Evolutionary conservation across 2,329 filamentous ascomycete species (phyloP).

Genomic region (Periconia digitata): DNA sequence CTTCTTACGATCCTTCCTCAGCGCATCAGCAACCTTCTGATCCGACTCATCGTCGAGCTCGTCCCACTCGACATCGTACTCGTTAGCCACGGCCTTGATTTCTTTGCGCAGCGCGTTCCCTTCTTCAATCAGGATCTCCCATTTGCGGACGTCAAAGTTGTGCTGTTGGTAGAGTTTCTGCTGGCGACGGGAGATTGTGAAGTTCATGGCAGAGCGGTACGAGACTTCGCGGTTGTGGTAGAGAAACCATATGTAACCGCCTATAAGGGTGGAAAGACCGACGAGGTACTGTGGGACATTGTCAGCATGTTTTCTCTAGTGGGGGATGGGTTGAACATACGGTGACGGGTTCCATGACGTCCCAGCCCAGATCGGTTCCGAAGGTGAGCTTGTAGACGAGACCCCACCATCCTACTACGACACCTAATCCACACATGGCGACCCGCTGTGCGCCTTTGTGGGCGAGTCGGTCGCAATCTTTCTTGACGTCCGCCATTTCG

Average conservation of each 20-base stretch:
- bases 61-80: conserved; percentile 91
- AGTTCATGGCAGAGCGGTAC: conserved; percentile 83
- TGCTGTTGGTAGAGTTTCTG: conserved; percentile 72
- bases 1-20: conserved; percentile 52
- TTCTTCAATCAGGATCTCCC: conserved; percentile 79
- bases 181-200: conserved; percentile 80
- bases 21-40: conserved; percentile 58
- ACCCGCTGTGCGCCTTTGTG: conserved; percentile 76
- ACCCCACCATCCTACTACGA: conserved; percentile 77
- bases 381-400: conserved; percentile 71
- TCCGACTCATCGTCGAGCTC: conserved; percentile 72
- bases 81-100: conserved; percentile 76
- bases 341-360: conserved; percentile 86
- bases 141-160: conserved; percentile 74
- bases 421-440: conserved; percentile 76
- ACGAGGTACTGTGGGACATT: conserved; percentile 64
- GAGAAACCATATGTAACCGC: conserved; percentile 90
- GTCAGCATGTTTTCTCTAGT: too few relatives aligned
- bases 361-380: conserved; percentile 79
- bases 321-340: conserved; percentile 27
- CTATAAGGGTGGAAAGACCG: conserved; percentile 82
- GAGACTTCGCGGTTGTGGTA: conserved; percentile 89
- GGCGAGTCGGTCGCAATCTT: conserved; percentile 76
- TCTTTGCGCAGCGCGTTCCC: conserved; percentile 76
- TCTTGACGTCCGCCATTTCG: conserved; percentile 71